Percentiles rank a stretch among this genome's conserved stretches.
phyloP scores from a whole-genome alignment of 306 rosid genomes.

The Vicia villosa region DNA sequence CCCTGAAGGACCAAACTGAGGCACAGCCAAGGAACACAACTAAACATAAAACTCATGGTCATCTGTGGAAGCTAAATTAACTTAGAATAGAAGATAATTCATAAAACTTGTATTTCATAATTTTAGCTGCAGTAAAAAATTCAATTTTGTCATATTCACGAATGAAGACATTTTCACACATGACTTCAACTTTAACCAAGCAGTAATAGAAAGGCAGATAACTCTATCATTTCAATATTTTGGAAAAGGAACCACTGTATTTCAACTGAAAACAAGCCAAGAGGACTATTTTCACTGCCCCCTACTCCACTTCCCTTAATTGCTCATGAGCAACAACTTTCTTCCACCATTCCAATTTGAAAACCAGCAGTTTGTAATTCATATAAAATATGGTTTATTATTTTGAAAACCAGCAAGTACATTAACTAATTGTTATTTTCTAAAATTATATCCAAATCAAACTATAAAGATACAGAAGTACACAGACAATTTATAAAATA shows the following conservation, averaged over 20 bases:
- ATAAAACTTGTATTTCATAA: neutral
- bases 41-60: neutral
- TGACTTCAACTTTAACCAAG: conserved; percentile 18
- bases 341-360: conserved; percentile 27
- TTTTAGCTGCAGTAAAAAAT: conserved; percentile 9
- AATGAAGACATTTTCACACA: neutral
- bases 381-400: neutral
- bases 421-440: neutral
- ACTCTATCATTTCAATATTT: too few species aligned
- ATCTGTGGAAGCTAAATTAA: too few species aligned
- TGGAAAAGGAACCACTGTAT: neutral
- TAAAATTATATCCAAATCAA: conserved; percentile 29
- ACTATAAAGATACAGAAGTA: neutral
- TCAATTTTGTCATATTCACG: conserved; percentile 13
- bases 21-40: conserved; percentile 2
- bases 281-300: conserved; percentile 8
- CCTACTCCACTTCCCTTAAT: conserved; percentile 25
- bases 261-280: neutral
- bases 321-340: conserved; percentile 17
- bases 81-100: too few species aligned
- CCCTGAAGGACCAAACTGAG: neutral
- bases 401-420: conserved; percentile 10
- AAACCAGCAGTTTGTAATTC: conserved; percentile 3
- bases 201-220: neutral
- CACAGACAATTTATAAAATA: conserved; percentile 14